These are phyloP conservation scores for Lumnitzera littorea DNA, from an alignment of 345 rosid species.

Conservation along the genomic window DNA sequence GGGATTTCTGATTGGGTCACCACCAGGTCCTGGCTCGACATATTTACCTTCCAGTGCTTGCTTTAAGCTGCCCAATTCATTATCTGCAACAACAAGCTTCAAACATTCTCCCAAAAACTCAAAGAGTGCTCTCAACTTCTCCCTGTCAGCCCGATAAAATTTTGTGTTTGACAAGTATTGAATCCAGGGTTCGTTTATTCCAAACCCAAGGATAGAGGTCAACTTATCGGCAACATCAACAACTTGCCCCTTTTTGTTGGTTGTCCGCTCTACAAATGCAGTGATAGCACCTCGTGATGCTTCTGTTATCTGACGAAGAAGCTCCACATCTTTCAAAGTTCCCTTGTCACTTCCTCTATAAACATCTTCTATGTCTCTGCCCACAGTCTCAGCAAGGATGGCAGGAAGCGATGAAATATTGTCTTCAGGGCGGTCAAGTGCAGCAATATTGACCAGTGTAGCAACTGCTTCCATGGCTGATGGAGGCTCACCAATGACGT, in stretches of 20 bases:
- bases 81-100: constrained; percentile 87
- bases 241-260: constrained; percentile 85
- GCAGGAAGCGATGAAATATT: constrained; percentile 66
- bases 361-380: constrained; percentile 75
- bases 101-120: constrained; percentile 82
- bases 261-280: constrained; percentile 68
- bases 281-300: constrained; percentile 86
- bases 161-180: constrained; percentile 78
- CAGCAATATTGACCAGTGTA: constrained; percentile 91
- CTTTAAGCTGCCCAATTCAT: constrained; percentile 83
- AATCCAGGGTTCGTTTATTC: constrained; percentile 95
- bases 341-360: constrained; percentile 89
- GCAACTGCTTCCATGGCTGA: constrained; percentile 97
- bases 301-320: constrained; percentile 86
- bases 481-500: constrained; percentile 96
- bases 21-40: constrained; percentile 98
- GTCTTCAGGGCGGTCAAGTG: constrained; percentile 83
- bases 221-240: constrained; percentile 76
- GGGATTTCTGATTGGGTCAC: constrained; percentile 96
- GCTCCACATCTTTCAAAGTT: constrained; percentile 87
- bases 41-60: constrained; percentile 94
- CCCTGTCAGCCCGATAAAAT: constrained; percentile 86
- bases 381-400: constrained; percentile 73
- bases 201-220: constrained; percentile 78
- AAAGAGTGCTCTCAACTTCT: constrained; percentile 66